Evolutionary conservation across 1,284 basidiomycete species (phyloP).

Genomic region (Moesziomyces antarcticus): DNA sequence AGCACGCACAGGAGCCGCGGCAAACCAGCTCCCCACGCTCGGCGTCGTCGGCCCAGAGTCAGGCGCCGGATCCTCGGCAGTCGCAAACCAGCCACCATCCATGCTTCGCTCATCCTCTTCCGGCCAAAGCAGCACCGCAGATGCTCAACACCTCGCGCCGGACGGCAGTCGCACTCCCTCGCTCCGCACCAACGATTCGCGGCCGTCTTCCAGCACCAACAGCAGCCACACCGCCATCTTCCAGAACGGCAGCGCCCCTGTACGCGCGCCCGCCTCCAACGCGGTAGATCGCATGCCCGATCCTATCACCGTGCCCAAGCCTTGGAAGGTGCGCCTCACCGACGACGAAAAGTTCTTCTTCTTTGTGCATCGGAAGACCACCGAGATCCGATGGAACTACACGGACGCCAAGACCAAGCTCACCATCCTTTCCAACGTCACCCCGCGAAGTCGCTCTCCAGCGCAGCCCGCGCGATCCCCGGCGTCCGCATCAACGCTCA

Average conservation of each 20-base stretch:
- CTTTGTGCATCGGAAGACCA: slow-evolving; percentile 41
- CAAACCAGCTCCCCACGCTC: slow-evolving; percentile 78
- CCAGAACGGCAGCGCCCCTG: slow-evolving; percentile 23
- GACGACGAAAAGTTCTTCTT: slow-evolving; percentile 54
- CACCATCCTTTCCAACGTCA: slow-evolving; percentile 40
- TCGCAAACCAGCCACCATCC: slow-evolving; percentile 16
- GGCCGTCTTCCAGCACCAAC: slow-evolving; percentile 29
- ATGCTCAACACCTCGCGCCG: slow-evolving; percentile 76
- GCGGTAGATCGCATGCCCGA: slow-evolving; percentile 42
- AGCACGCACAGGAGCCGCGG: slow-evolving; percentile 84
- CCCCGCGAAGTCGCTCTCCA: slow-evolving; percentile 29
- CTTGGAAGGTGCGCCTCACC: slow-evolving; percentile 46
- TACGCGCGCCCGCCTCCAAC: slow-evolving; percentile 36
- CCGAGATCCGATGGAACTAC: slow-evolving; percentile 48
- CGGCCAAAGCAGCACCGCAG: slow-evolving; percentile 23
- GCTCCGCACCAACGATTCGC: slow-evolving; percentile 22
- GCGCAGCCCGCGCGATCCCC: slow-evolving; percentile 13
- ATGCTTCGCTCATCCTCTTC: slow-evolving; percentile 24
- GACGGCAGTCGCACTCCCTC: slow-evolving; percentile 26
- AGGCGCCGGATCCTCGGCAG: slow-evolving; percentile 5
- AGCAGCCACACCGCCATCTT: slow-evolving; percentile 42
- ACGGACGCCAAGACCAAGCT: slow-evolving; percentile 47
- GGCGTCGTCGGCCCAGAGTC: slow-evolving; percentile 3
- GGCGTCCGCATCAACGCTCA: not conserved
- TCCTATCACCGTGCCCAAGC: slow-evolving; percentile 36